Base-by-base conservation (phyloP, 2,329 filamentous ascomycete genomes). In the Aspergillus thermomutatus region DNA sequence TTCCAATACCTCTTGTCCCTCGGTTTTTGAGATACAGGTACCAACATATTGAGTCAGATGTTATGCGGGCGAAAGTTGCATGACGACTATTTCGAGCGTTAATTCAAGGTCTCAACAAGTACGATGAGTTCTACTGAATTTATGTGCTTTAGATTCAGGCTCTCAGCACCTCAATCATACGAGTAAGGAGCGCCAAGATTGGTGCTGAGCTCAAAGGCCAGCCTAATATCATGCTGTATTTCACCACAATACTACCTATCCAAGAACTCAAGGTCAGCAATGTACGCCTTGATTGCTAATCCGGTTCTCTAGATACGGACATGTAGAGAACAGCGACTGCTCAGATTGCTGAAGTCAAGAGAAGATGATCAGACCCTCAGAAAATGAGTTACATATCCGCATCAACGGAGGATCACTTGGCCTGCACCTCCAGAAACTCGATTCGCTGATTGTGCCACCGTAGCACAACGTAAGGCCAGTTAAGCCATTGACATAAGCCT, bases 371-470 rank as follows among this genome's bases (percentile, higher is more conserved):
- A 19, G n/a, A 2, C 11, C 28, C 28, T 31, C 14, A 37, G 14
- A 37, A 11, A 37, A 17, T 37, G 31, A 17, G 14, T 37, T 37
- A 37, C 31, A 17, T 37, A 37, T n/a, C 14, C 17, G 31, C 17
- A n/a, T 37, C 31, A 17, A 21, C 10, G 41, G 21, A 19, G 5
- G 3, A 11, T 11, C 19, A 45, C 19, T 45, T 23, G 21, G 19
- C 41, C 34, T 31, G 26, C 52, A n/a, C 47, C 50, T 47, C 52
- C 49, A 54, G 21, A 21, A 25, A 57, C 56, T 58, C 43, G 51
- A 37, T 53, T 25, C 26, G 28, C 46, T 49, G 49, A 37, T 37
- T 46, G 60, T 60, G 19, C 50, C 25, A 57, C 54, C 31, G 43
- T 21, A 11, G 21, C 40, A 45, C 19, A 26, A 48, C 21, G 49